Base-by-base conservation (phyloP, 2,329 filamentous ascomycete genomes). In the Hypoxylon rubiginosum region DNA sequence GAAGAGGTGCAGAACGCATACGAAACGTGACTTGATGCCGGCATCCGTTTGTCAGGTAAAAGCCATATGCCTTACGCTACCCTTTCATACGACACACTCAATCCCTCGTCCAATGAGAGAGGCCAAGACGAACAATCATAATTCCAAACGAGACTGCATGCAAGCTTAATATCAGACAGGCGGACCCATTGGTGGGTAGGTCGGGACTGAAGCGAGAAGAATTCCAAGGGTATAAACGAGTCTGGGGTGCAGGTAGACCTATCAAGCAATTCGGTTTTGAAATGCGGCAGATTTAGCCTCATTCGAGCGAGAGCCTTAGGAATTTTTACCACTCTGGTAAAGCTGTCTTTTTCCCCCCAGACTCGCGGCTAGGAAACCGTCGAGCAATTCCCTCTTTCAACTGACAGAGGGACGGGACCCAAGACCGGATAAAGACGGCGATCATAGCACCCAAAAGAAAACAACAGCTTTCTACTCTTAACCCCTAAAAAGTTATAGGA, bases 251-350 rank as follows among this genome's bases (percentile, higher is more conserved):
- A 69, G 65, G 46, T 52, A 36, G 48, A 30, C 56, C 63, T 68
- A 69, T 70, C 56, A 63, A 67, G 64, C 11, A 43, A 26, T 19
- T 64, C 61, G 59, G 36, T 59, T 68, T 70, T 58, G 66, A 66
- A 68, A 69, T 67, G 57, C 36, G 54, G 34, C 57, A 50, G 53
- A 74, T 74, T 74, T 74, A 72, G 70, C 70, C 72, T 73, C 62
- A 72, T 72, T 65, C 64, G 45, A 67, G 48, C n/a, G 28, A 39
- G 13, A 39, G 32, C 19, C n/a, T 46, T 41, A 21, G 45, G 32
- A 17, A n/a, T n/a, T 39, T 34, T 64, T 46, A 13, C 26, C 17
- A n/a, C 41, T 28, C 51, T 49, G 26, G 11, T 28, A 7, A 3
- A 28, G 4, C 26, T 4, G 19, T 46, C 5, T 9, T 17, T 43